Evolutionary conservation across 371 early-diverging fungal species (phyloP).

Genomic region (Ordospora pajunii): DNA sequence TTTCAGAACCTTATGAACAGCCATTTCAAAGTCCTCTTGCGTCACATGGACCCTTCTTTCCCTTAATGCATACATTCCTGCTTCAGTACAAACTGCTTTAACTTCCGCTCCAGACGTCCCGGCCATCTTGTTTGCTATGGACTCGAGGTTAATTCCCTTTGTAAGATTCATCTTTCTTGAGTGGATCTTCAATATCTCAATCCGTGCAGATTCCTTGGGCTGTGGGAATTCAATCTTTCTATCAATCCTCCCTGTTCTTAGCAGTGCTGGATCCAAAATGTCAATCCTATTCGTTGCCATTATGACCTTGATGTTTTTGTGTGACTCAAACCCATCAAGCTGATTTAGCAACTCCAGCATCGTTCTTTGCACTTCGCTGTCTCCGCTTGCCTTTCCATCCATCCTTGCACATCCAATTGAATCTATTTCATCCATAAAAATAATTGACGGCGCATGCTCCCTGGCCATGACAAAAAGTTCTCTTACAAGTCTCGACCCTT

Average conservation of each 20-base stretch:
- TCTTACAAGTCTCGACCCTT: constrained; percentile 94
- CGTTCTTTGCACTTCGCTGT: constrained; percentile 87
- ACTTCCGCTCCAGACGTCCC: constrained; percentile 96
- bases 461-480: constrained; percentile 98
- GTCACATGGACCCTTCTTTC: constrained; percentile 96
- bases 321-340: constrained; percentile 96
- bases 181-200: constrained; percentile 96
- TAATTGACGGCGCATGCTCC: constrained; percentile 91
- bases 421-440: constrained; percentile 99
- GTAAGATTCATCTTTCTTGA: constrained; percentile 97
- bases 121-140: constrained; percentile 83
- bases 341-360: constrained; percentile 81
- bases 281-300: constrained; percentile 99
- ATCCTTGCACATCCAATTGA: constrained; percentile 72
- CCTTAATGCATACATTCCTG: constrained; percentile 98
- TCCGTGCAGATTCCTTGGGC: constrained; percentile 85
- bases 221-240: constrained; percentile 98
- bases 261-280: constrained; percentile 86
- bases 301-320: constrained; percentile 94
- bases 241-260: constrained; percentile 95
- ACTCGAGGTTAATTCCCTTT: constrained; percentile 84
- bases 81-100: constrained; percentile 97
- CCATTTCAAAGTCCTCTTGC: constrained; percentile 99
- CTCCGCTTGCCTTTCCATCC: constrained; percentile 67
- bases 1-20: constrained; percentile 83